Conservation (phyloP, 495 filamentous ascomycete genomes). For the Penicillium desertorum region DNA sequence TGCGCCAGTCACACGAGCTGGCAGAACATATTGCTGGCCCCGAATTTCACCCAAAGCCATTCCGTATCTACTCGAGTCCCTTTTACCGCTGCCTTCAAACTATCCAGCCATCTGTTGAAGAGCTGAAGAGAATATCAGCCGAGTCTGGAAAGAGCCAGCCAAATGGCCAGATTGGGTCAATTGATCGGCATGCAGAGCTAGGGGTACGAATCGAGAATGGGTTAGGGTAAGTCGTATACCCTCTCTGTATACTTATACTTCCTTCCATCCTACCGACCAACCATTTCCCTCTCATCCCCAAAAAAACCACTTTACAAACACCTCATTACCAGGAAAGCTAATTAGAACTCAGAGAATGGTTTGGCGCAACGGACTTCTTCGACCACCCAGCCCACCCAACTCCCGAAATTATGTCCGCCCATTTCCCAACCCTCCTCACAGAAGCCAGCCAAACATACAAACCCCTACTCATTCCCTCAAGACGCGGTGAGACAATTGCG, state of each 20-base stretch:
- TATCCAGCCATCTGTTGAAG: conserved; percentile 64
- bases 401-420: conserved; percentile 52
- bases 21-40: conserved; percentile 59
- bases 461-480: conserved; percentile 62
- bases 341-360: conserved; percentile 72
- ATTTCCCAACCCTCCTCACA: conserved; percentile 62
- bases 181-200: conserved; percentile 31
- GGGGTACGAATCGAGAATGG: conserved; percentile 71
- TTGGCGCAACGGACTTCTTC: conserved; percentile 66
- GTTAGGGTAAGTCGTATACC: conserved; percentile 53
- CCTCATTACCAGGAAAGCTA: background rate
- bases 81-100: conserved; percentile 95
- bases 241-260: background rate
- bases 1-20: conserved; percentile 79
- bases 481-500: conserved; percentile 71
- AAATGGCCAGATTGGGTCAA: conserved; percentile 5
- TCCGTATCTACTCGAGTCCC: conserved; percentile 72
- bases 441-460: conserved; percentile 46
- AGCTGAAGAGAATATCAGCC: conserved; percentile 38
- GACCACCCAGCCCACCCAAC: conserved; percentile 77
- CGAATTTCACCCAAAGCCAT: conserved; percentile 64
- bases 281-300: background rate
- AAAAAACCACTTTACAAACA: background rate
- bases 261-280: background rate
- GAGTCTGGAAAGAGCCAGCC: background rate